Conservation (phyloP, 331 rosid species). For the Telfairia occidentalis region DNA sequence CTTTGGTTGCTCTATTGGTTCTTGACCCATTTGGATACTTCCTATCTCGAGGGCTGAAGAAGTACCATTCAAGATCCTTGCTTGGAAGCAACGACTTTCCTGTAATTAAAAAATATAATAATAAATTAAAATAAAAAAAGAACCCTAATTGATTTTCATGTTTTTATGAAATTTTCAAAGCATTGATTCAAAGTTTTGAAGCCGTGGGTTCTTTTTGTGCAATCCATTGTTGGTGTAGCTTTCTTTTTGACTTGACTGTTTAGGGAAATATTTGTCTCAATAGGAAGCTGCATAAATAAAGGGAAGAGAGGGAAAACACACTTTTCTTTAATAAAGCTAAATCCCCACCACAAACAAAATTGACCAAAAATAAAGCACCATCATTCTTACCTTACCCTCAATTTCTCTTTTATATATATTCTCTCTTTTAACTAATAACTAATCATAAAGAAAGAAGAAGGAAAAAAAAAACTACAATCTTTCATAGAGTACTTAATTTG, state of each 20-base stretch:
- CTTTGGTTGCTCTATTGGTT: constrained; percentile 87
- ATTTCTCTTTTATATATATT: background rate
- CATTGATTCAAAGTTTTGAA: background rate
- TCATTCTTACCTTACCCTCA: background rate
- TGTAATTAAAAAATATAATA: constrained; percentile 4
- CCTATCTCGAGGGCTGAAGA: constrained; percentile 82
- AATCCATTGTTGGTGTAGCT: background rate
- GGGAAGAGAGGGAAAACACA: background rate
- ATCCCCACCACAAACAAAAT: background rate
- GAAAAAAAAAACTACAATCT: background rate
- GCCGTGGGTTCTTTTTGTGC: background rate
- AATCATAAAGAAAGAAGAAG: background rate
- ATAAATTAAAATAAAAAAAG: background rate
- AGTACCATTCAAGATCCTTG: constrained; percentile 97
- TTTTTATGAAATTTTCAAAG: background rate
- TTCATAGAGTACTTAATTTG: background rate
- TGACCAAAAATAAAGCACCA: background rate
- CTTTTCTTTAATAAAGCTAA: constrained; percentile 10
- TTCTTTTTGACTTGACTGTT: background rate
- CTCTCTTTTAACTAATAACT: background rate
- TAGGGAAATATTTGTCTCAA: background rate
- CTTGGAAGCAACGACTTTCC: constrained; percentile 91
- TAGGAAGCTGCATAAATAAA: background rate
- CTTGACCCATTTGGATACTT: constrained; percentile 97
- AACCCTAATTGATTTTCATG: background rate